These are phyloP conservation scores for Penicillium sclerotigenum DNA, from an alignment of 2,329 filamentous ascomycete species.

Conservation along the genomic window DNA sequence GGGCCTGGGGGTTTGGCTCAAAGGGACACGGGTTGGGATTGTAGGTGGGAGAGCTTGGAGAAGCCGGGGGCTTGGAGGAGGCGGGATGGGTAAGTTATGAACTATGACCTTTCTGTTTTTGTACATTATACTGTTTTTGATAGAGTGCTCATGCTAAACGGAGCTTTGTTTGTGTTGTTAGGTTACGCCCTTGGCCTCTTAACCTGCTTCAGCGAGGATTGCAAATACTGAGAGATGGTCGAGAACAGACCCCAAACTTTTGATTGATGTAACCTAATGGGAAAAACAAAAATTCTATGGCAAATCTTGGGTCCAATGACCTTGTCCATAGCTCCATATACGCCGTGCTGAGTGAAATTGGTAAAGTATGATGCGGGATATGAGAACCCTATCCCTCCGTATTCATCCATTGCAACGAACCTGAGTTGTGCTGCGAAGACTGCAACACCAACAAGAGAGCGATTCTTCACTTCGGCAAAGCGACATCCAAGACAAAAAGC, in stretches of 20 bases:
- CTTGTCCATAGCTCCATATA: slow-evolving; percentile 16
- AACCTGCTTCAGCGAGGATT: not conserved
- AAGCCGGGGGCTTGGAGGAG: slow-evolving; percentile 32
- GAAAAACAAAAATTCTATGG: not conserved
- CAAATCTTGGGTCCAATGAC: slow-evolving; percentile 1
- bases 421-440: not conserved
- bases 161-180: not conserved
- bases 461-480: not conserved
- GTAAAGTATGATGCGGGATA: not conserved
- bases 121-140: not conserved
- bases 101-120: not conserved
- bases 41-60: slow-evolving; percentile 35
- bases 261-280: slow-evolving; percentile 13
- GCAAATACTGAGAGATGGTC: not conserved
- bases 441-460: not conserved
- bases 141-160: not conserved
- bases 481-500: slow-evolving; percentile 4
- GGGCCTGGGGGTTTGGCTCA: slow-evolving; percentile 21
- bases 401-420: not conserved
- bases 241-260: slow-evolving; percentile 10
- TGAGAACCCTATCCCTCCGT: not conserved
- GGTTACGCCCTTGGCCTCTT: not conserved
- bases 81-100: slow-evolving; percentile 5
- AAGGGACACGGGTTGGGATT: slow-evolving; percentile 37
- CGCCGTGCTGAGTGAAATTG: slow-evolving; percentile 17